Conservation (phyloP, 371 early-diverging fungal species). For the Apophysomyces variabilis region DNA sequence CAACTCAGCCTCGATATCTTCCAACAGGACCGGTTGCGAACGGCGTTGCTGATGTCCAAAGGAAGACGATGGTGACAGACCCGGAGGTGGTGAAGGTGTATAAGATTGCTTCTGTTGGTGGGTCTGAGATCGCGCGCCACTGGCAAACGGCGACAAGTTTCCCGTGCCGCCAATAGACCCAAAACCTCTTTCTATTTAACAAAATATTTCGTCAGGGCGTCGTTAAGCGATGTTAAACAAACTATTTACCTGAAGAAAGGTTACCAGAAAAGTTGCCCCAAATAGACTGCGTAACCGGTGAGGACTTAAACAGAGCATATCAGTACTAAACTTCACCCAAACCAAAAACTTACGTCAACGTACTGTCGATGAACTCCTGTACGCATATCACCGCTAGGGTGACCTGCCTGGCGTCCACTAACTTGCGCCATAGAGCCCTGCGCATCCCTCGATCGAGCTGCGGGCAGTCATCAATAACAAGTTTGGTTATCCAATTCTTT, state of each 20-base stretch:
- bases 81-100: slow-evolving; percentile 31
- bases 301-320: background rate
- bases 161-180: slow-evolving; percentile 20
- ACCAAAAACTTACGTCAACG: background rate
- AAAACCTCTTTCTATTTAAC: slow-evolving; percentile 23
- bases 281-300: slow-evolving; percentile 28
- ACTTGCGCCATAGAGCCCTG: background rate
- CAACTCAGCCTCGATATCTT: slow-evolving; percentile 67
- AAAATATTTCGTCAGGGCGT: background rate
- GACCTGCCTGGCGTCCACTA: background rate
- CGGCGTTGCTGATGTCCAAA: slow-evolving; percentile 40
- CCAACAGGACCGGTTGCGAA: slow-evolving; percentile 39
- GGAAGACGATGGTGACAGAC: slow-evolving; percentile 31
- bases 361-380: slow-evolving; percentile 4
- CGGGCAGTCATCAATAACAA: background rate
- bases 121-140: slow-evolving; percentile 9
- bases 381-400: background rate
- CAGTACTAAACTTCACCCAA: background rate
- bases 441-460: background rate
- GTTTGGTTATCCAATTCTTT: background rate
- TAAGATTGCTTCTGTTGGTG: slow-evolving; percentile 27
- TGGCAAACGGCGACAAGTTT: slow-evolving; percentile 15
- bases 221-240: background rate
- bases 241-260: slow-evolving; percentile 30
- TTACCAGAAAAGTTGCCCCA: slow-evolving; percentile 50